phyloP scores from a whole-genome alignment of 805 yeast genomes.

The Saccharomyces kudriavzevii region DNA sequence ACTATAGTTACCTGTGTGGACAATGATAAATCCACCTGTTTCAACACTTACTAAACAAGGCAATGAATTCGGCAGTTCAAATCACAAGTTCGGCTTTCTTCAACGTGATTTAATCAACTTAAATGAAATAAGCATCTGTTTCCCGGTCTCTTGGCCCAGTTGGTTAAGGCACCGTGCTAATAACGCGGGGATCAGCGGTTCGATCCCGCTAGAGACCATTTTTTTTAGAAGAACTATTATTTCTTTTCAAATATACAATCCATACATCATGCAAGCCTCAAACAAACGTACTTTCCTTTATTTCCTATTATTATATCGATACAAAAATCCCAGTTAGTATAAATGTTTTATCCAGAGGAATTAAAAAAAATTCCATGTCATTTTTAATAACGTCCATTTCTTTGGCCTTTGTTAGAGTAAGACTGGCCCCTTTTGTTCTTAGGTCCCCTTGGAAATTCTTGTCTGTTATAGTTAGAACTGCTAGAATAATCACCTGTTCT shows the following conservation, averaged over 20 bases:
- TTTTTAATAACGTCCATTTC: background rate
- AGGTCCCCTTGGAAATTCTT: background rate
- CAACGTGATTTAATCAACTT: no score
- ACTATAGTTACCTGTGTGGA: no score
- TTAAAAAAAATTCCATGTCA: background rate
- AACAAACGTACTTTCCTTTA: background rate
- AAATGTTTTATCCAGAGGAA: constrained; percentile 12
- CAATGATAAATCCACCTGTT: no score
- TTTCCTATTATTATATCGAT: constrained; percentile 5
- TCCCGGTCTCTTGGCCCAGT: constrained; percentile 27
- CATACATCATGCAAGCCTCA: background rate
- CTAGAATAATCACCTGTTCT: constrained; percentile 1
- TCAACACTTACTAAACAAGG: no score
- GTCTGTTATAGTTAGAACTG: background rate
- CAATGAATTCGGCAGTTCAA: no score
- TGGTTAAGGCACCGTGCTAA: constrained; percentile 29
- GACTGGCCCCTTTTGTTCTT: background rate
- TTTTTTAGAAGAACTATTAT: constrained; percentile 3
- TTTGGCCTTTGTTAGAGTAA: constrained; percentile 4
- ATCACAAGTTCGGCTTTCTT: no score
- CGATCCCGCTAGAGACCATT: constrained; percentile 28
- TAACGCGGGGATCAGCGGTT: constrained; percentile 29
- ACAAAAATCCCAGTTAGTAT: constrained; percentile 22
- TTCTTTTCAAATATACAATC: background rate
- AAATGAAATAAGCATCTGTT: no score